Base-by-base conservation (phyloP, 768 basidiomycete genomes). In the Lactarius indigo region DNA sequence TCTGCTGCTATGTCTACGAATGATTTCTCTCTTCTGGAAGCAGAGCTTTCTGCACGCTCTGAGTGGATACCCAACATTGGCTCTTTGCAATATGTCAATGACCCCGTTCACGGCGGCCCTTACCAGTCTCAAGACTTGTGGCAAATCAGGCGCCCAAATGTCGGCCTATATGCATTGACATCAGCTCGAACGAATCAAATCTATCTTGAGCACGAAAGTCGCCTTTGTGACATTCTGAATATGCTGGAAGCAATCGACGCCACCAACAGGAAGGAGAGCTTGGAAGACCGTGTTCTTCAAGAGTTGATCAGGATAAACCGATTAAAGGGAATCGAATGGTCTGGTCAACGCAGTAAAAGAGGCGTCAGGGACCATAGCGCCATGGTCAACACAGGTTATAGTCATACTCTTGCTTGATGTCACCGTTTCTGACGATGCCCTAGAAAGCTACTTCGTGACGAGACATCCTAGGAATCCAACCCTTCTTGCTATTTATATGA, bases 251-350 rank as follows among this genome's bases (percentile, higher is more conserved):
- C 17, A 23, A 61, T 61, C 13, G 44, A 35, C 1, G 3, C 15
- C 12, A 15, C 8, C 13, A 13, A 61, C 8, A 17, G 39, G 33
- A 61, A 31, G 18, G 60, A 52, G 33, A 5, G 26, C 9, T 26
- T 35, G 47, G 60, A 61, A 23, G 60, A 52, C 47, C 33, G 17
- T 23, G 20, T 61, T 26, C 17, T 61, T 7, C 60, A 61, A 35
- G 60, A 61, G 23, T 33, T 61, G 5, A 33, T 44, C 8, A 61
- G 33, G 47, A 61, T 61, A 52, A 37, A 61, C 35, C 3, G 4
- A 8, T 35, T 50, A 44, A 61, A 61, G 44, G 59, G 20, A 12
- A n/a, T 57, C 17, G 23, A 58, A 39, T 60, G 44, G 42, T 47
- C 59, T 18, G 59, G 59, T 23, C 44, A 60, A 47, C 10, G 59